Conservation (phyloP, 2,329 filamentous ascomycete species). For the Cladophialophora psammophila region DNA sequence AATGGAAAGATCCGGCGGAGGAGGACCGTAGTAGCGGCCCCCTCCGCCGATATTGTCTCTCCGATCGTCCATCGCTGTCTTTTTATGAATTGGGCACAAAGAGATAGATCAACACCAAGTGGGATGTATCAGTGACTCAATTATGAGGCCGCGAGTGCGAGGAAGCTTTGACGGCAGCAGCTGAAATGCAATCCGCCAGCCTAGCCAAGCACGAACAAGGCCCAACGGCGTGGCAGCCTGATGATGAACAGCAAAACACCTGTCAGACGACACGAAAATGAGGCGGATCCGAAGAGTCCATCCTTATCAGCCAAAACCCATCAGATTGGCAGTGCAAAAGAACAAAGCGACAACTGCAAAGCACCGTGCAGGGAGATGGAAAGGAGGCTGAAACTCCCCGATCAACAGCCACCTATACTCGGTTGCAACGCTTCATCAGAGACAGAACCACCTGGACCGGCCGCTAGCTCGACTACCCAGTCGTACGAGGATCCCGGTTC, state of each 20-base stretch:
- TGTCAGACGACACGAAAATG: constrained; percentile 2
- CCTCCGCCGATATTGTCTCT: constrained; percentile 28
- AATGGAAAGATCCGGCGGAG: constrained; percentile 11
- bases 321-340: not conserved
- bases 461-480: not conserved
- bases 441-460: not conserved
- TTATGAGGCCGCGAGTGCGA: not conserved
- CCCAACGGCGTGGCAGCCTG: constrained; percentile 14
- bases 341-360: not conserved
- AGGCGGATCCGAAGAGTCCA: not conserved
- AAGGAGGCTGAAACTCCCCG: not conserved
- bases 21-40: constrained; percentile 23
- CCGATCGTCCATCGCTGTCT: constrained; percentile 25
- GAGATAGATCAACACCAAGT: not conserved
- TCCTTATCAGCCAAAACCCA: not conserved
- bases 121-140: not conserved
- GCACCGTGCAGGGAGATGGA: too few species aligned
- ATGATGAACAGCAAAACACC: constrained; percentile 3
- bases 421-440: not conserved
- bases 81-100: not conserved
- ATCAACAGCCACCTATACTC: not conserved
- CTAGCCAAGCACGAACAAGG: constrained; percentile 2
- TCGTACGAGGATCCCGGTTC: not conserved
- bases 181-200: not conserved
- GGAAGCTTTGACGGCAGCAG: not conserved